Base-by-base conservation (phyloP, 805 yeast species). In the Nadsonia fulvescens region DNA sequence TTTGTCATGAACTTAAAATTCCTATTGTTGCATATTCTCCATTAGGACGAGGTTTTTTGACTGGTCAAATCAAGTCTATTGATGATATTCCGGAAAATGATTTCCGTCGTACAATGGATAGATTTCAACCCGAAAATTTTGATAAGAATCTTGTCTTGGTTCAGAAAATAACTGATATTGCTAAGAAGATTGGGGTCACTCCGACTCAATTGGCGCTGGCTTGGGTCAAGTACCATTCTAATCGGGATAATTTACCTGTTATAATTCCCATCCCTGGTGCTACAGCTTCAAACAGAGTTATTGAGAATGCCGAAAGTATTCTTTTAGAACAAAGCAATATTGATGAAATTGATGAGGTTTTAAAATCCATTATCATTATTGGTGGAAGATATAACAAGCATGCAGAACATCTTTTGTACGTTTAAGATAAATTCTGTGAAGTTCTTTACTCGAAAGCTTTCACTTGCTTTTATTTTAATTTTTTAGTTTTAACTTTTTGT, bases 1-100 rank as follows among this genome's bases (percentile, higher is more conserved):
- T 63, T 4, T 66, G 73, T 35, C 58, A 63, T 12, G 66, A 71
- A 33, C 48, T 59, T 17, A 56, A 56, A 9, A 63, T 82, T 30
- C 74, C 89, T 8, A 54, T 78, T 15, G 56, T 78, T 31, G 77
- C 82, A 14, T 82, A 82, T 49, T 74, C 92, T 15, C 94, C 94
- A 15, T 56, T 82, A 29, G 73, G 82, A 6, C 61, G 77, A 40
- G 94, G 93, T 1, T 53, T 72, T 33, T 57, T 82, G 29, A 70
- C 86, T 3, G 92, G 89, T 30, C 34, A 41, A 17, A 49, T 70
- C 28, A 66, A 49, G 14, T 47, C 60, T 5, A 38, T 49, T 12
- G 39, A 47, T 0, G 70, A 66, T 29, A 40, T 74, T 18, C 64
- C 70, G 8, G 54, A 54, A 22, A 71, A 64, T 22, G 86, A 75